Evolutionary conservation across 306 rosid species (phyloP).

Genomic region (Casuarina equisetifolia): DNA sequence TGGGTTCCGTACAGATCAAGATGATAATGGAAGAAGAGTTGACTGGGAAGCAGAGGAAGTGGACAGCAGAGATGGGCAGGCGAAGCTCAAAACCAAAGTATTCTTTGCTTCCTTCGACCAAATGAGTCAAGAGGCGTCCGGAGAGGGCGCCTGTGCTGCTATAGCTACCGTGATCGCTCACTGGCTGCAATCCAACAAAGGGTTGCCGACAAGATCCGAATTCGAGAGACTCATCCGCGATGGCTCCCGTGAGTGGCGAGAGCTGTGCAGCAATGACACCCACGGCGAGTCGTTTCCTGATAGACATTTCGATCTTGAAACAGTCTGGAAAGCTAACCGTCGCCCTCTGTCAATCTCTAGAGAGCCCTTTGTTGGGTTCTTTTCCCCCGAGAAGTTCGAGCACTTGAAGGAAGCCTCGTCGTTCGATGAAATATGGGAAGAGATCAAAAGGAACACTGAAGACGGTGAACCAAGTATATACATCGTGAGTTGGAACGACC

Average conservation of each 20-base stretch:
- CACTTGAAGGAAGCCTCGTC: conserved; percentile 73
- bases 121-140: conserved; percentile 57
- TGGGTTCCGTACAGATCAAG: conserved; percentile 13
- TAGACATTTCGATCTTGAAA: conserved; percentile 77
- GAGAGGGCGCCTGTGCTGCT: conserved; percentile 76
- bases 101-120: conserved; percentile 78
- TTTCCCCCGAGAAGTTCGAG: conserved; percentile 69
- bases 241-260: conserved; percentile 74
- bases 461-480: conserved; percentile 42
- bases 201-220: conserved; percentile 54
- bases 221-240: conserved; percentile 59
- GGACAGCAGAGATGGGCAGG: conserved; percentile 55
- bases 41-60: conserved; percentile 53
- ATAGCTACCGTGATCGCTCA: conserved; percentile 69
- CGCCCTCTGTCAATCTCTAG: conserved; percentile 49
- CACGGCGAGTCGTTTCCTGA: conserved; percentile 54
- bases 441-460: conserved; percentile 32
- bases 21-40: background rate
- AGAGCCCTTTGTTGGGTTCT: conserved; percentile 68
- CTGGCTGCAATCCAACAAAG: conserved; percentile 65
- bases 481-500: conserved; percentile 92
- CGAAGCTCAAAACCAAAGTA: conserved; percentile 60
- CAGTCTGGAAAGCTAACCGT: conserved; percentile 58
- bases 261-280: conserved; percentile 44
- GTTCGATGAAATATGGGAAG: conserved; percentile 66